A percentile compares a stretch with the other conserved stretches of the same genome.
Conservation (phyloP, 306 rosid genomes). For the Lotus japonicus region DNA sequence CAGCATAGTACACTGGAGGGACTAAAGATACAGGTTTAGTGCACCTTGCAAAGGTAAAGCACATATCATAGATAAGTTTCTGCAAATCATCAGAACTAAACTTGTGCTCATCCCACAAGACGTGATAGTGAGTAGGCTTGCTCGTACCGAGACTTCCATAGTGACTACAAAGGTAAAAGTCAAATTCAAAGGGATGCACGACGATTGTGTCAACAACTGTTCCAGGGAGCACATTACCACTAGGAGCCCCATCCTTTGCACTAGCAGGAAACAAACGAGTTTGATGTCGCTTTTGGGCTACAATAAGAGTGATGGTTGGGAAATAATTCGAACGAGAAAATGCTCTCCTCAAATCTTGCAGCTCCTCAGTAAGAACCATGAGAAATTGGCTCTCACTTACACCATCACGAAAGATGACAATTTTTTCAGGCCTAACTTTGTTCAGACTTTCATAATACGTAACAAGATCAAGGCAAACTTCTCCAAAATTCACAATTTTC, state of each 20-base stretch:
- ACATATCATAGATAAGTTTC: conserved; percentile 61
- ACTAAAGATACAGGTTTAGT: conserved; percentile 76
- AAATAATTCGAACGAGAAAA: conserved; percentile 21
- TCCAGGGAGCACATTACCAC: conserved; percentile 53
- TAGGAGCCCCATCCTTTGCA: conserved; percentile 7
- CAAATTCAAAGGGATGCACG: conserved; percentile 66
- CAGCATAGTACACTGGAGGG: conserved; percentile 83
- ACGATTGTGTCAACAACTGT: conserved; percentile 68
- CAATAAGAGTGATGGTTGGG: conserved; percentile 61
- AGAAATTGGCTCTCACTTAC: conserved; percentile 75
- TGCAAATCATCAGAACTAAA: conserved; percentile 62
- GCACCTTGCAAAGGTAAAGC: conserved; percentile 79
- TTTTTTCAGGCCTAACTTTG: conserved; percentile 37
- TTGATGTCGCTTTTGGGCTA: conserved; percentile 76
- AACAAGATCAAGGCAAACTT: conserved; percentile 51
- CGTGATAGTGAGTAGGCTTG: conserved; percentile 80
- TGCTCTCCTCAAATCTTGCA: conserved; percentile 38
- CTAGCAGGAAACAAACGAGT: conserved; percentile 46
- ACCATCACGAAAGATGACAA: conserved; percentile 71
- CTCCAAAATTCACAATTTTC: conserved; percentile 48
- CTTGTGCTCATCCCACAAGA: conserved; percentile 59
- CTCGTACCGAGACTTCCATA: conserved; percentile 70
- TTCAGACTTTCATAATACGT: conserved; percentile 29
- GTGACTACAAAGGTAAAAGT: conserved; percentile 71
- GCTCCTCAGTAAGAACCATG: conserved; percentile 73